Evolutionary conservation across 192 early-diverging fungal genomes (phyloP).

Genomic region (Radiomyces spectabilis): DNA sequence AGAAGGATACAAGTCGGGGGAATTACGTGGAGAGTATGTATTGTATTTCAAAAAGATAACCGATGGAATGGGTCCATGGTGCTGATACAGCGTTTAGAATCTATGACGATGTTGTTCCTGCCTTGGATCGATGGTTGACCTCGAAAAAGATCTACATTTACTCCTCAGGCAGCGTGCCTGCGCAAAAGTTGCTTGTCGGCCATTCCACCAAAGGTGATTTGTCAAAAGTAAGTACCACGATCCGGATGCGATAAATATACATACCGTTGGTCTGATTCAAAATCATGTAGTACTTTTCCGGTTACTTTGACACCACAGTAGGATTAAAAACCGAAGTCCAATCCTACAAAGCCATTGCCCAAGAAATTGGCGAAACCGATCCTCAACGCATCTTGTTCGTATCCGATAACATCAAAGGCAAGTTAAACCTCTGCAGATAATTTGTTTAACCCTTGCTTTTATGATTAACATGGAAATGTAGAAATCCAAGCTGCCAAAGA

Average conservation of each 20-base stretch:
- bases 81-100: slow-evolving; percentile 34
- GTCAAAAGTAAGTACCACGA: slow-evolving; percentile 32
- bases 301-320: slow-evolving; percentile 90
- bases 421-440: too few relatives aligned
- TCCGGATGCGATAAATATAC: not conserved
- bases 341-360: slow-evolving; percentile 73
- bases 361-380: slow-evolving; percentile 48
- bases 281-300: slow-evolving; percentile 55
- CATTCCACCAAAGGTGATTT: slow-evolving; percentile 76
- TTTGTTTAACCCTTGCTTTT: slow-evolving; percentile 4
- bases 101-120: slow-evolving; percentile 80
- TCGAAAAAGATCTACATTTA: slow-evolving; percentile 81
- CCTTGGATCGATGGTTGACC: slow-evolving; percentile 64
- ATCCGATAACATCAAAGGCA: slow-evolving; percentile 83
- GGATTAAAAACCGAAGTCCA: slow-evolving; percentile 65
- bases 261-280: too few relatives aligned
- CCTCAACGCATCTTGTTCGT: slow-evolving; percentile 67
- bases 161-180: slow-evolving; percentile 90
- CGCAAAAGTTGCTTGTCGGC: slow-evolving; percentile 91
- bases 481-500: slow-evolving; percentile 73
- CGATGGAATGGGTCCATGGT: not conserved
- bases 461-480: slow-evolving; percentile 3
- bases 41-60: not conserved
- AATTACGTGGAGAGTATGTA: slow-evolving; percentile 69
- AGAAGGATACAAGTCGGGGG: slow-evolving; percentile 70